phyloP scores from a whole-genome alignment of 2,329 filamentous ascomycete genomes.

The Rutstroemia sp. region DNA sequence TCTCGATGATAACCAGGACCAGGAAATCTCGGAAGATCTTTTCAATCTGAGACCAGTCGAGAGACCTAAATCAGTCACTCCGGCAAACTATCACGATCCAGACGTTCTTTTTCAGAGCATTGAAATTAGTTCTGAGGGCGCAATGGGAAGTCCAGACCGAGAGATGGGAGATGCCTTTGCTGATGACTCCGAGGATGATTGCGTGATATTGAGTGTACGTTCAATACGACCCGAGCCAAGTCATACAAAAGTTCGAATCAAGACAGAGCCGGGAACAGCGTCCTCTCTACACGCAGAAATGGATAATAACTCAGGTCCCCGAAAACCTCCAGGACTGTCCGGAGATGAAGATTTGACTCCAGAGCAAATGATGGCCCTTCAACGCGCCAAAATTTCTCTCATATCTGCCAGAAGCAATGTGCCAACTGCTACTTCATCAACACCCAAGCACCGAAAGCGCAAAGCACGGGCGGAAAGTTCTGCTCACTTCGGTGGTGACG shows the following conservation, averaged over 20 bases:
- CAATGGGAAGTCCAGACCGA: too few species aligned
- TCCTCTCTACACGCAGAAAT: too few species aligned
- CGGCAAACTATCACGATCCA: too few species aligned
- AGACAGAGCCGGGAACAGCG: background rate
- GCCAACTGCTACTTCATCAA: background rate
- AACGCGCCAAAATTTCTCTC: background rate
- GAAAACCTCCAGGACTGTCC: too few species aligned
- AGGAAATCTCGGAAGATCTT: too few species aligned
- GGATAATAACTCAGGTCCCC: too few species aligned
- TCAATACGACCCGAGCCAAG: background rate
- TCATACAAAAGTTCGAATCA: background rate
- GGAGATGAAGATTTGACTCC: too few species aligned
- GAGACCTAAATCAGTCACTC: too few species aligned
- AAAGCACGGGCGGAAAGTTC: background rate
- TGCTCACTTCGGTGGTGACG: background rate
- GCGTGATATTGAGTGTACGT: background rate
- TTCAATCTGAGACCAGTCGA: too few species aligned
- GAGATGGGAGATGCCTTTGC: background rate
- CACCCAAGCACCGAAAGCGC: background rate
- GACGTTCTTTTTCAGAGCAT: too few species aligned
- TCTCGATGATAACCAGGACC: too few species aligned
- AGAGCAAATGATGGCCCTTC: constrained; percentile 5
- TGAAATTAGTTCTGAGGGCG: too few species aligned
- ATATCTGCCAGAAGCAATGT: background rate
- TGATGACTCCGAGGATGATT: background rate